Evolutionary conservation across 2,329 filamentous ascomycete genomes (phyloP).

Genomic region (Hymenoscyphus salicellus): DNA sequence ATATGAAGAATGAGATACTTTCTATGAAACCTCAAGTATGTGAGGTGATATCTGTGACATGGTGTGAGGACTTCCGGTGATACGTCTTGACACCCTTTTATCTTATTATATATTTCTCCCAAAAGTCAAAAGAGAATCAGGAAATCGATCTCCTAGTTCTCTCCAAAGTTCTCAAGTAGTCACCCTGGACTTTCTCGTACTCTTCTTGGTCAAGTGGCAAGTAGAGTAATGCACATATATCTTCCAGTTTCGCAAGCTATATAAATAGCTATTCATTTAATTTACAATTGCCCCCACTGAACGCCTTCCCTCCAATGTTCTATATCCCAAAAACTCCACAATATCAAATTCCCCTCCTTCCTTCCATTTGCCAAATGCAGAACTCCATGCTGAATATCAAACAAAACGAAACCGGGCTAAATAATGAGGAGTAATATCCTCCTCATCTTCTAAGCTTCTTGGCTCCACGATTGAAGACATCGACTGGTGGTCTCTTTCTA

Average conservation of each 20-base stretch:
- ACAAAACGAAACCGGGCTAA: neutral
- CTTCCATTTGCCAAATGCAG: neutral
- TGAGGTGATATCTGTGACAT: neutral
- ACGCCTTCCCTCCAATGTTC: too few species aligned
- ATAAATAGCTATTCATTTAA: too few species aligned
- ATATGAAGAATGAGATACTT: neutral
- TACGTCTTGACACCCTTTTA: too few species aligned
- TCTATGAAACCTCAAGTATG: neutral
- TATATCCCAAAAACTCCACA: neutral
- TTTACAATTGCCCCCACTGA: too few species aligned
- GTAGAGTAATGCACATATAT: too few species aligned
- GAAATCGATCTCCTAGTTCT: too few species aligned
- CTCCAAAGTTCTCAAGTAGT: too few species aligned
- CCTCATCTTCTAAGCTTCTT: constrained; percentile 21
- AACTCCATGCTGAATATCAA: neutral
- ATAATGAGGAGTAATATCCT: neutral
- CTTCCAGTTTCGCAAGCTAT: too few species aligned
- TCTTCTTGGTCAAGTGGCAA: too few species aligned
- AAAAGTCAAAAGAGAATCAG: too few species aligned
- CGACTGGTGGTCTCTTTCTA: constrained; percentile 25
- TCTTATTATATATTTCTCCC: too few species aligned
- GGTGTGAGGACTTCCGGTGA: neutral
- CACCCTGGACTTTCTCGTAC: too few species aligned
- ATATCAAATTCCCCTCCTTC: neutral
- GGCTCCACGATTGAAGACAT: constrained; percentile 29